phyloP scores from a whole-genome alignment of 164 flowering plant species.

The Chloranthus sessilifolius region DNA sequence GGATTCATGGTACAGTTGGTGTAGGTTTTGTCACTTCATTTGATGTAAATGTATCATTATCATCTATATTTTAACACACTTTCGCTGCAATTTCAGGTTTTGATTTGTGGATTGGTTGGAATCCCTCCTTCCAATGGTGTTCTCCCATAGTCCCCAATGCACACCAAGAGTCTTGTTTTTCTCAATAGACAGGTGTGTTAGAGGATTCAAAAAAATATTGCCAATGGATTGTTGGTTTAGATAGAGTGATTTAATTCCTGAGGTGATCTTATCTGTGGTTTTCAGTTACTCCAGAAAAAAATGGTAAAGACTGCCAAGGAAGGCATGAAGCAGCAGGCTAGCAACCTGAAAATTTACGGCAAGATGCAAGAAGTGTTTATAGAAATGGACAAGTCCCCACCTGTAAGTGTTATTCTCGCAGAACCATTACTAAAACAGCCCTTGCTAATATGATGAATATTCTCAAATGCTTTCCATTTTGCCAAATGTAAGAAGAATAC shows the following conservation, averaged over 20 bases:
- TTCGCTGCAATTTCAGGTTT: constrained; percentile 30
- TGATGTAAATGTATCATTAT: too few species aligned
- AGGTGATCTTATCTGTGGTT: neutral
- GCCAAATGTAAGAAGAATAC: too few species aligned
- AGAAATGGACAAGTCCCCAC: constrained; percentile 32
- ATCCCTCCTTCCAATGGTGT: constrained; percentile 59
- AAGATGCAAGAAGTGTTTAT: constrained; percentile 50
- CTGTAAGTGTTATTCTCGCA: neutral
- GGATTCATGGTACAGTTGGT: constrained; percentile 37
- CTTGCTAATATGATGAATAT: too few species aligned
- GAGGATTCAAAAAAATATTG: neutral
- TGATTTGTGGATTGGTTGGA: constrained; percentile 48
- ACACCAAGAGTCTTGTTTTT: constrained; percentile 52
- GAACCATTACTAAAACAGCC: too few species aligned
- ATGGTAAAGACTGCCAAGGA: constrained; percentile 50
- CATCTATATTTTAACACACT: neutral
- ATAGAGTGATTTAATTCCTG: neutral
- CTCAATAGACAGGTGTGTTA: constrained; percentile 42
- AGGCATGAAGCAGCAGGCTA: constrained; percentile 33
- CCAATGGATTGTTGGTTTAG: too few species aligned
- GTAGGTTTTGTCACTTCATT: too few species aligned
- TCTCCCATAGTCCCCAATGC: constrained; percentile 62
- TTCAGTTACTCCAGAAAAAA: constrained; percentile 44
- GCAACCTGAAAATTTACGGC: constrained; percentile 40
- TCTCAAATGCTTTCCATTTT: too few species aligned